These are phyloP conservation scores for Centella asiatica DNA, from an alignment of 129 eudicot genomes.

Conservation along the genomic window DNA sequence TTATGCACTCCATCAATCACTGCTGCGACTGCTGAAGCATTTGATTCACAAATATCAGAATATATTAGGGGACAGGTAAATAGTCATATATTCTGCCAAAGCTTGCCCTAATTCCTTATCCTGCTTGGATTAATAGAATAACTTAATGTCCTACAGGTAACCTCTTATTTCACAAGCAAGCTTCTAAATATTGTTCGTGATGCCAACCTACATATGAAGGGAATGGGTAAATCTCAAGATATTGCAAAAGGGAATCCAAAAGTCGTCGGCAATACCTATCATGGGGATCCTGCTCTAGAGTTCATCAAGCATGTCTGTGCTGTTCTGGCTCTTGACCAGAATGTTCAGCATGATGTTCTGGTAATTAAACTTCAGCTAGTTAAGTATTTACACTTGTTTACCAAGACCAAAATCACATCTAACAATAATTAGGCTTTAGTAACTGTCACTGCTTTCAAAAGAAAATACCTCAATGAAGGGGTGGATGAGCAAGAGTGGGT, in stretches of 20 bases:
- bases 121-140: conserved; percentile 2
- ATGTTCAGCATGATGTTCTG: conserved; percentile 85
- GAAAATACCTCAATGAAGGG: too few species aligned
- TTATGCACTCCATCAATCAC: conserved; percentile 93
- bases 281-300: conserved; percentile 75
- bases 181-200: conserved; percentile 69
- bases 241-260: conserved; percentile 19
- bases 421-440: too few species aligned
- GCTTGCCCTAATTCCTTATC: not conserved
- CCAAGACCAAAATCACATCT: too few species aligned
- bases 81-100: not conserved
- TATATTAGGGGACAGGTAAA: conserved; percentile 70
- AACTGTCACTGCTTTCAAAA: too few species aligned
- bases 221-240: conserved; percentile 34
- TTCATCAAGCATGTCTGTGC: conserved; percentile 85
- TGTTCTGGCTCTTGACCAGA: conserved; percentile 75
- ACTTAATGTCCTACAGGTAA: conserved; percentile 44
- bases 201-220: conserved; percentile 44
- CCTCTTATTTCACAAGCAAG: conserved; percentile 57
- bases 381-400: too few species aligned
- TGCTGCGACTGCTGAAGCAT: conserved; percentile 68
- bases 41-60: conserved; percentile 47
- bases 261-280: conserved; percentile 18
- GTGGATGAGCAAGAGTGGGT: too few species aligned
- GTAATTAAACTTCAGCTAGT: conserved; percentile 31